These are phyloP conservation scores for Colletotrichum coccodes DNA, from an alignment of 2,329 filamentous ascomycete species.

Conservation along the genomic window DNA sequence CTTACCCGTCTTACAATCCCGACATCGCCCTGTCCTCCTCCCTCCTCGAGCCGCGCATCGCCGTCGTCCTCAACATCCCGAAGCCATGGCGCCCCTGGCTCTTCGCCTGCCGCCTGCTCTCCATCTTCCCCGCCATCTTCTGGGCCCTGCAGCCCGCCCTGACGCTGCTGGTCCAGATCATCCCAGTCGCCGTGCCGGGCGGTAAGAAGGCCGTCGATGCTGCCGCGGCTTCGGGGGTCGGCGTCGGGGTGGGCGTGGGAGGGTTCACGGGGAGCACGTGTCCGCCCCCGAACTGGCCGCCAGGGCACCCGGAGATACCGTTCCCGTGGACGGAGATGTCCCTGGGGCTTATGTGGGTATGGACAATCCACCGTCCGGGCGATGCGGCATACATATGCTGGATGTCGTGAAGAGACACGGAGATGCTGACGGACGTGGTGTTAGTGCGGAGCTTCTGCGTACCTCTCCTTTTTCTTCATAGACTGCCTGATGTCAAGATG, in stretches of 20 bases:
- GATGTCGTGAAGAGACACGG: neutral
- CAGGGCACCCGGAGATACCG: constrained; percentile 32
- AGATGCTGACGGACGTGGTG: constrained; percentile 25
- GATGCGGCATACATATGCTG: neutral
- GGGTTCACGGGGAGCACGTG: constrained; percentile 55
- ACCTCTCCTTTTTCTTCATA: constrained; percentile 84
- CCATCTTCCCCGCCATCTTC: constrained; percentile 75
- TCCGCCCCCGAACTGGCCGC: constrained; percentile 25
- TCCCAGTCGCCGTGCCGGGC: constrained; percentile 49
- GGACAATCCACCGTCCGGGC: constrained; percentile 35
- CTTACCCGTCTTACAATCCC: constrained; percentile 18
- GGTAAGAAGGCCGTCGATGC: constrained; percentile 23
- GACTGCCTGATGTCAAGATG: constrained; percentile 88
- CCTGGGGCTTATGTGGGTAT: constrained; percentile 79
- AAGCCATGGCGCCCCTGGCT: constrained; percentile 78
- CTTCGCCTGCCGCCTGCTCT: constrained; percentile 77
- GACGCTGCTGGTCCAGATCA: constrained; percentile 73
- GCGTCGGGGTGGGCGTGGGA: constrained; percentile 43
- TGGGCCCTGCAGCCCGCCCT: constrained; percentile 77
- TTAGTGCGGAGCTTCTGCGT: constrained; percentile 80
- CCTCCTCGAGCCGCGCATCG: constrained; percentile 79
- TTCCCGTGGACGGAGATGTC: constrained; percentile 72
- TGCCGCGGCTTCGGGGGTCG: constrained; percentile 1
- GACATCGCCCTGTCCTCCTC: constrained; percentile 40
- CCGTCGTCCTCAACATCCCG: constrained; percentile 80